Conservation (phyloP, 768 basidiomycete genomes). For the Phanerodontia chrysosporium region DNA sequence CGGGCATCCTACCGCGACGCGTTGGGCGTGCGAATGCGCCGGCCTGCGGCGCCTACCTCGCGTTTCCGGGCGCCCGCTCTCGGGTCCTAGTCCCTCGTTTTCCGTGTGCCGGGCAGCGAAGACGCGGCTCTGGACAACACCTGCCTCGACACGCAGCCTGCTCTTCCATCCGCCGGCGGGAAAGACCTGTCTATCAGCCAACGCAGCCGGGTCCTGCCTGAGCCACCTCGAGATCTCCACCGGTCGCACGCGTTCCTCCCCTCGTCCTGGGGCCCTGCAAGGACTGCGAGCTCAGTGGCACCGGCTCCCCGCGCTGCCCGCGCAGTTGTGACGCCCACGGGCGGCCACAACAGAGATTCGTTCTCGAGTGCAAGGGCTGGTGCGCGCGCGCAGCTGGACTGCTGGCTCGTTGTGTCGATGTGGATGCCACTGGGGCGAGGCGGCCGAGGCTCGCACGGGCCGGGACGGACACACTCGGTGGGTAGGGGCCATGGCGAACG, state of each 20-base stretch:
- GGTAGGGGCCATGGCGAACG: conserved; percentile 14
- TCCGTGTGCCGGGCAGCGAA: conserved; percentile 24
- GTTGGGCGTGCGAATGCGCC: conserved; percentile 24
- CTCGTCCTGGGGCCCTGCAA: neutral
- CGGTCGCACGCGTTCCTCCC: neutral
- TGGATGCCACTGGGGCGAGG: conserved; percentile 4
- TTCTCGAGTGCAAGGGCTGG: conserved; percentile 42
- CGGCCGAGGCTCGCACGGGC: conserved; percentile 12
- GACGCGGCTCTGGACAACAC: conserved; percentile 26
- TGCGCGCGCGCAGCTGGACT: conserved; percentile 12
- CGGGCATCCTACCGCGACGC: conserved; percentile 15
- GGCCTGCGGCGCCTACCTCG: conserved; percentile 10
- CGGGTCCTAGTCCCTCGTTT: conserved; percentile 11
- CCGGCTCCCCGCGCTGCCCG: neutral
- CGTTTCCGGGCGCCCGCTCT: neutral
- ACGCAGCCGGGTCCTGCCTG: neutral
- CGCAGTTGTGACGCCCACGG: conserved; percentile 33
- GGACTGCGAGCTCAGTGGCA: neutral
- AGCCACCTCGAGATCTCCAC: neutral
- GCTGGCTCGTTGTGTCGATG: conserved; percentile 15
- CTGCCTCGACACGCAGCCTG: conserved; percentile 11
- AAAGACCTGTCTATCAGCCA: neutral
- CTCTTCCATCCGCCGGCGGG: conserved; percentile 25
- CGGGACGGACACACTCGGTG: conserved; percentile 1
- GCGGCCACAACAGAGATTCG: conserved; percentile 52